These are phyloP conservation scores for Purshia tridentata DNA, from an alignment of 306 rosid genomes.

Conservation along the genomic window DNA sequence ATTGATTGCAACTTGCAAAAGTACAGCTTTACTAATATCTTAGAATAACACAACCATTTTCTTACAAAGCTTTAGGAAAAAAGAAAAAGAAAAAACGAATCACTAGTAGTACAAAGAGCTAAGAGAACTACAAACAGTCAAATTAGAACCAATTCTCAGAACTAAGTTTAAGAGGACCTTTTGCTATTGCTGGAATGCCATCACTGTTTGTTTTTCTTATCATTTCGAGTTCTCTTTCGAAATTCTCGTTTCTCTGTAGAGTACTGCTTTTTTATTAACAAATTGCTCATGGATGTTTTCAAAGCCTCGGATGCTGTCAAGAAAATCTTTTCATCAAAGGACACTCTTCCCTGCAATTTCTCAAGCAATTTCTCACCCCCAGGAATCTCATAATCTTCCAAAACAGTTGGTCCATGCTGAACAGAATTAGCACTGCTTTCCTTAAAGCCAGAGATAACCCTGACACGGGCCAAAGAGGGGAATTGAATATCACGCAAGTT, in stretches of 20 bases:
- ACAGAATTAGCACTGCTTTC: conserved; percentile 14
- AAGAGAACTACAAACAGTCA: neutral
- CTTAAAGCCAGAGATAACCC: conserved; percentile 51
- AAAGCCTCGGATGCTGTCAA: conserved; percentile 80
- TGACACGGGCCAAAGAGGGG: conserved; percentile 62
- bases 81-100: neutral
- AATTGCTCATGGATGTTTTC: conserved; percentile 80
- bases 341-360: conserved; percentile 75
- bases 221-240: conserved; percentile 87
- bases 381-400: conserved; percentile 63
- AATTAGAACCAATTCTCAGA: neutral
- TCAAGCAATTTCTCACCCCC: conserved; percentile 65
- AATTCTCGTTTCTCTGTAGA: conserved; percentile 65
- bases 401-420: conserved; percentile 35
- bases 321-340: conserved; percentile 54
- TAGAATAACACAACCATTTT: conserved; percentile 1
- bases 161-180: neutral
- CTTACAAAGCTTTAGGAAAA: conserved; percentile 3
- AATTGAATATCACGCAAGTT: conserved; percentile 43
- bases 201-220: conserved; percentile 59
- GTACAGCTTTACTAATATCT: neutral
- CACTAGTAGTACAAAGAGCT: neutral
- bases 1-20: neutral
- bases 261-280: conserved; percentile 84
- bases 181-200: conserved; percentile 9